A percentile compares a stretch with the other conserved stretches of the same genome.
Conservation (phyloP, 352 stramenopile species). For the Globisporangium apiculatum region DNA sequence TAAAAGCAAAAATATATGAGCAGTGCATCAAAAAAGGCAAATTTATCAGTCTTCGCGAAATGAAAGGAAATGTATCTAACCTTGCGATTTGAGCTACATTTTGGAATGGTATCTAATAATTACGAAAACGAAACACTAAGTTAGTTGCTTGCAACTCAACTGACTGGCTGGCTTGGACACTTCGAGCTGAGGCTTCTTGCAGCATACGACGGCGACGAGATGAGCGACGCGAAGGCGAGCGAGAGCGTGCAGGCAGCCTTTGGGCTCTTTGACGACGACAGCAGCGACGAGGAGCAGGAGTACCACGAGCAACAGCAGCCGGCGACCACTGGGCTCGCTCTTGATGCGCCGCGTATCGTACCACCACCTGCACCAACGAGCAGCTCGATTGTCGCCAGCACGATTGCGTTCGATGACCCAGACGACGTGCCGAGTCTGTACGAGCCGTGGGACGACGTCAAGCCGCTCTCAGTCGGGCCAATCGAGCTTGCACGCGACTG, state of each 20-base stretch:
- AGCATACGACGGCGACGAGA: not conserved
- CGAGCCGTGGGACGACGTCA: conserved; percentile 64
- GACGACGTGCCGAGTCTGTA: conserved; percentile 35
- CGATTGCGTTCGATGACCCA: not conserved
- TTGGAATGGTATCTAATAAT: too few relatives aligned
- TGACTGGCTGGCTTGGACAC: too few relatives aligned
- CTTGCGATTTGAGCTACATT: too few relatives aligned
- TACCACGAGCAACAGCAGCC: conserved; percentile 6
- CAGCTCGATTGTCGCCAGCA: not conserved
- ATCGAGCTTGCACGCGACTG: conserved; percentile 61
- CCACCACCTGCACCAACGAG: conserved; percentile 2
- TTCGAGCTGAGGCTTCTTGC: too few relatives aligned
- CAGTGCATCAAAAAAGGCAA: too few relatives aligned
- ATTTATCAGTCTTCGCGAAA: too few relatives aligned
- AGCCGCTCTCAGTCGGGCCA: conserved; percentile 76
- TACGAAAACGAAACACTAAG: too few relatives aligned
- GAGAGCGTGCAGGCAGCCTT: conserved; percentile 63
- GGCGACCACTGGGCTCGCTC: not conserved
- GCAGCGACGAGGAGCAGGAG: conserved; percentile 43
- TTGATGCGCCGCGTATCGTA: conserved; percentile 17
- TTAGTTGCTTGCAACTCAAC: too few relatives aligned
- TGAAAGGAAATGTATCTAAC: too few relatives aligned
- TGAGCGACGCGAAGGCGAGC: conserved; percentile 21
- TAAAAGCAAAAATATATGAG: too few relatives aligned
- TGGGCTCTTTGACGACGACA: conserved; percentile 79